Percentiles rank a stretch among this genome's conserved stretches.
Evolutionary conservation across 306 rosid species (phyloP).

Genomic region (Argentina anserina): DNA sequence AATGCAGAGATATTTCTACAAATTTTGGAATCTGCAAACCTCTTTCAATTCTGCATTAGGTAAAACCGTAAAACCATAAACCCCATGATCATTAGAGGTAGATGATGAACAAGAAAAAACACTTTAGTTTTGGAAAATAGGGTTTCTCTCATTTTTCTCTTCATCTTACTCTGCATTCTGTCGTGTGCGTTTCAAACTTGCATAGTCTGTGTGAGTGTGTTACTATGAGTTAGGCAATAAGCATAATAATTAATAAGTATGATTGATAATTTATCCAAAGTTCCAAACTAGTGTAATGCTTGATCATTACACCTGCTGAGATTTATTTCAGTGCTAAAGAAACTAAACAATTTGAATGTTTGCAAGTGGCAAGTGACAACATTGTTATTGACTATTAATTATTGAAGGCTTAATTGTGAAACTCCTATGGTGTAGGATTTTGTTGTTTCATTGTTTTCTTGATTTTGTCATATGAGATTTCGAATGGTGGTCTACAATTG

Average conservation of each 20-base stretch:
- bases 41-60: conserved; percentile 23
- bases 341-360: too few species aligned
- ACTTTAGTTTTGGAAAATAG: not conserved
- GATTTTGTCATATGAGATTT: too few species aligned
- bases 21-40: not conserved
- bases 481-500: too few species aligned
- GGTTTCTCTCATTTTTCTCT: not conserved
- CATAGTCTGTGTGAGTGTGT: not conserved
- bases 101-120: conserved; percentile 17
- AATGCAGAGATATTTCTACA: conserved; percentile 42
- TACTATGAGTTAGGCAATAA: not conserved
- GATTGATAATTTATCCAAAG: not conserved
- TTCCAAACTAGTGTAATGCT: too few species aligned
- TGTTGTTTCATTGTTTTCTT: too few species aligned
- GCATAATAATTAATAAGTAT: not conserved
- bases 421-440: too few species aligned
- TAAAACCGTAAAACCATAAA: conserved; percentile 17
- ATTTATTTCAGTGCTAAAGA: too few species aligned
- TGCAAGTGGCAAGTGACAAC: too few species aligned
- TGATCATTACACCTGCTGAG: too few species aligned
- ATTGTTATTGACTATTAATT: too few species aligned
- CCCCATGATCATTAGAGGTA: conserved; percentile 24
- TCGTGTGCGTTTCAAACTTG: not conserved
- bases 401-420: too few species aligned
- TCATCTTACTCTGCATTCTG: not conserved